phyloP scores from a whole-genome alignment of 2,329 filamentous ascomycete species.

The Scedosporium dehoogii region DNA sequence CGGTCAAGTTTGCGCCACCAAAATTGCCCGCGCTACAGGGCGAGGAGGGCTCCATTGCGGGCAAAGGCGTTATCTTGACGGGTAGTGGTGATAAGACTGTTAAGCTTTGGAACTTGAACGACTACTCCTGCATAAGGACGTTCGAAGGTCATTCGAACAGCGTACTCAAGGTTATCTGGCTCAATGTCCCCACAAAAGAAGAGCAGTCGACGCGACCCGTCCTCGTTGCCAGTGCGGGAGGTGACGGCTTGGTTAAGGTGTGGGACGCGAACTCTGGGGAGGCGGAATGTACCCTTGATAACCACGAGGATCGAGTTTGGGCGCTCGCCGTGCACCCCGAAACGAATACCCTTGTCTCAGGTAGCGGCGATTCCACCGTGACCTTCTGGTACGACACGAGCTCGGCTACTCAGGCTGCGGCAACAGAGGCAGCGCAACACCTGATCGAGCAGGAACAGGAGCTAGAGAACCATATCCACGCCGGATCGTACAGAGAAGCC shows the following conservation, averaged over 20 bases:
- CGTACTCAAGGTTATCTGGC: constrained; percentile 87
- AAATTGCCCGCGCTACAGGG: constrained; percentile 64
- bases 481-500: constrained; percentile 82
- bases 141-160: constrained; percentile 96
- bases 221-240: constrained; percentile 76
- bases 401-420: constrained; percentile 63
- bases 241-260: constrained; percentile 91
- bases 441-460: constrained; percentile 91
- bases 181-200: constrained; percentile 43
- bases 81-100: constrained; percentile 94
- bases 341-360: constrained; percentile 71
- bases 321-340: constrained; percentile 65
- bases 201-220: constrained; percentile 49
- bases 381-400: constrained; percentile 96
- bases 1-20: constrained; percentile 77
- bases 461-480: constrained; percentile 83
- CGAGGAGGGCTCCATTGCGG: constrained; percentile 61
- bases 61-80: constrained; percentile 75
- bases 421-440: constrained; percentile 63
- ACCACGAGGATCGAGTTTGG: constrained; percentile 95
- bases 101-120: constrained; percentile 85
- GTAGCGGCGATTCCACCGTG: constrained; percentile 83
- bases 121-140: constrained; percentile 86
- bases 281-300: constrained; percentile 81
- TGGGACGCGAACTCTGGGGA: constrained; percentile 88